Base-by-base conservation (phyloP, 2,329 filamentous ascomycete species). In the Ophiostoma australiae region DNA sequence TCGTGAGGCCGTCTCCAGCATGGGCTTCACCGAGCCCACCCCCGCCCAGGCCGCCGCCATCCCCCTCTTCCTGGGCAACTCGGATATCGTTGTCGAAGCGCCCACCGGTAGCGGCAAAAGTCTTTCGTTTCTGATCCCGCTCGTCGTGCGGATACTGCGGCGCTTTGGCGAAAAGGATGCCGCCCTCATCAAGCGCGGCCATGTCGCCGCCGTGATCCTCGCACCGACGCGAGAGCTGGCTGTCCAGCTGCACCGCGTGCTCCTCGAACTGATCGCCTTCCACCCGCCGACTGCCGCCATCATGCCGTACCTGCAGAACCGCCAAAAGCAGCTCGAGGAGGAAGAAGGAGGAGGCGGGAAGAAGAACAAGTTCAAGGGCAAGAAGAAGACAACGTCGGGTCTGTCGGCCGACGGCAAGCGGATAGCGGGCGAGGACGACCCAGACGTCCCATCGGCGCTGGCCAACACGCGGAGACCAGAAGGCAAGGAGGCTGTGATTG, bases 41-140 rank as follows among this genome's bases (percentile, higher is more conserved):
- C 94, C 94, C 0, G 94, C 97, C n/a, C 94, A 98, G 81, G 92
- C 94, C 65, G 94, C 93, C 72, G 91, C 92, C 4, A 91, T 97
- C 75, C 93, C 93, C 15, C 86, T 97, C 69, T 95, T 97, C 78
- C 89, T 94, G 81, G 90, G 89, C 69, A 91, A 97, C 79, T 97
- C 96, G 77, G 93, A 97, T 80, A 92, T 97, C 4, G 93, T 97
- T 0, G 93, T 97, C 6, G 93, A 97, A 82, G 74, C 74, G 7
- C 74, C 74, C 4, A 97, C 93, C 2, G 93, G 94, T 15, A 95
- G 91, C 79, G 93, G 93, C 72, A 97, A 97, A 81, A 97, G 93
- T 0, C 83, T 97, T 39, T 87, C 92, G 1, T 99, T 94, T 77
- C 82, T 80, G 52, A 89, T 97, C 67, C 93, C 94, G 1, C 83